Base-by-base conservation (phyloP, 2,329 filamentous ascomycete species). In the Phyllosticta citriasiana region DNA sequence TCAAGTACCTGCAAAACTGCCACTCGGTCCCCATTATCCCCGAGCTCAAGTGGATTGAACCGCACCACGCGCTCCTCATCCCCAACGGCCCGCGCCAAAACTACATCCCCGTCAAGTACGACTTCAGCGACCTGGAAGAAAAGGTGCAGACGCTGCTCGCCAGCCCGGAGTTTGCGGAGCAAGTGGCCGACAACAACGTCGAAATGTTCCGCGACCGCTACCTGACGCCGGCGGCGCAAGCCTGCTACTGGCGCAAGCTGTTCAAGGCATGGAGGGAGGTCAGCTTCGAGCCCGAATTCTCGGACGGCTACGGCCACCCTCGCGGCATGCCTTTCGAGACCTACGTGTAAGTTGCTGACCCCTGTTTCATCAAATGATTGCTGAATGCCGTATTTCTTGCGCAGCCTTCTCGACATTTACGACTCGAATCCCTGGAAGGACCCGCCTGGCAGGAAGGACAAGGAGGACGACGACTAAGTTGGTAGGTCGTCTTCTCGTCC, bases 211-310 rank as follows among this genome's bases (percentile, higher is more conserved):
- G 80, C 2, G 79, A 83, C 65, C 70, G 78, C 2, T 83, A 82
- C 65, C 69, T 83, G 30, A 82, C 80, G 1, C 79, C 80, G 1
- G 79, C 80, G 2, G 80, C 81, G 1, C 79, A 83, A 67, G 76
- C 77, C 2, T 84, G 80, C 64, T 83, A 83, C 64, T 83, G 81
- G 81, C 73, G 81, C 10, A 72, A 76, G 54, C 66, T 82, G 62
- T 71, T 81, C 27, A 65, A 69, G 26, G 67, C 64, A 2, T 76
- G 74, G 72, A 66, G 64, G 33, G 64, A 64, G 12, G 75, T 75
- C 50, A 76, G 75, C 50, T 67, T 66, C 51, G 62, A 62, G 50
- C 66, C 66, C 10, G 57, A 66, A 33, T 60, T 64, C 2, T 67
- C 54, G 14, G 55, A 57, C 10, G 59, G 53, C 16, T 57, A 57